Evolutionary conservation across 208 protist genomes (phyloP), one percentile per base, ranked within the genome.

Genomic region (Naegleria fowleri): DNA sequence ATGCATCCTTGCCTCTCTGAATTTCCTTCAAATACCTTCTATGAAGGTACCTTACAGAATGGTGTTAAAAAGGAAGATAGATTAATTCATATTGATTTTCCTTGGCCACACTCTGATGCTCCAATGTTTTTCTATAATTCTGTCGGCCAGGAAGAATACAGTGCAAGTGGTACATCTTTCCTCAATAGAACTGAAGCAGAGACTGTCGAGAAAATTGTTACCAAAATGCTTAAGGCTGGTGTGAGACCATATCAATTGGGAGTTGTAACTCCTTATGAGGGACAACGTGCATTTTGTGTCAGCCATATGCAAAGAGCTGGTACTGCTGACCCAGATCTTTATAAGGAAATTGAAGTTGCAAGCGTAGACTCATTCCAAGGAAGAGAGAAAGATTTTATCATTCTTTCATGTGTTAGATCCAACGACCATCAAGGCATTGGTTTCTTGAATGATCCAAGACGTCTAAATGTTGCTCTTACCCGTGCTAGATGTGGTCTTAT

Each of bases 371-470:
- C 96, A 7, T 99, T 99, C 94, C 98, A 98, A 94, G 98, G 98
- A 0, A 93, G 98, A 90, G 98, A 99, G 94, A 99, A 99, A 91
- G 98, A 99, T 90, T 99, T 96, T 92, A 99, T 99, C 90, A 98
- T 99, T 41, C 92, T 99, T 5, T 98, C 97, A 0, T 99, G 98
- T 95, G 98, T 99, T 0, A 94, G 98, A 52, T 97, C 94, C 33
- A 99, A 99, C 91, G 95, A 98, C 13, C 90, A 96, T 36, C 94
- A 97, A 91, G 95, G 96, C 86, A 99, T 99, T 92, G 98, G 98
- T 43, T 99, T 99, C 94, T 94, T 99, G 19, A 96, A 95, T 83
- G 97, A 99, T 90, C 95, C 96, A 13, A 91, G 90, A 86, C 93
- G 98, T 29, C 93, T 99, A 0, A 99, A 99, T 92, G 98, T 99